Conservation (phyloP, 768 basidiomycete genomes). For the Phaeotremella skinneri region DNA sequence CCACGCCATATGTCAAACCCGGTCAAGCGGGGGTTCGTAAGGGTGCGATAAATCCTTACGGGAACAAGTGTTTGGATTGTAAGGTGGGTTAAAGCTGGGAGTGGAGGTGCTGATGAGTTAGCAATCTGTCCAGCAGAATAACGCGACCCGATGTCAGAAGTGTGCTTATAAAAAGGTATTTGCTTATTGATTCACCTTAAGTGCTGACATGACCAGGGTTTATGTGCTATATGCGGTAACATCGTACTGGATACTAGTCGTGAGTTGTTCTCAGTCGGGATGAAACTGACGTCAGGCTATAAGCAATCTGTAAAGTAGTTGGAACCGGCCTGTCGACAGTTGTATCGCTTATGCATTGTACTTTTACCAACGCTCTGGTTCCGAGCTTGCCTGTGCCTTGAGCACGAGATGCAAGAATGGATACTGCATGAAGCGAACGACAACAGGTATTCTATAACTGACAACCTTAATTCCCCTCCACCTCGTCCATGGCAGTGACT, state of each 20-base stretch:
- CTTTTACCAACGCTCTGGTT: too few relatives aligned
- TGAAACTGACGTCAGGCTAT: constrained; percentile 33
- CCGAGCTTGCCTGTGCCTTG: too few relatives aligned
- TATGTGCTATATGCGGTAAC: constrained; percentile 52
- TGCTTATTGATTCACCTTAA: too few relatives aligned
- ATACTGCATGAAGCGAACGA: too few relatives aligned
- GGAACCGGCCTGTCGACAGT: too few relatives aligned
- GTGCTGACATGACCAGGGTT: constrained; percentile 26
- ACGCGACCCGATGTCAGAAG: constrained; percentile 49
- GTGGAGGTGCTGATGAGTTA: constrained; percentile 9
- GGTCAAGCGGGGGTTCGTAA: constrained; percentile 13
- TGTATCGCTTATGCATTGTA: too few relatives aligned
- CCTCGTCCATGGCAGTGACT: constrained; percentile 47
- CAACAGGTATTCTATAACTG: too few relatives aligned
- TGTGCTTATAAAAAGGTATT: constrained; percentile 51
- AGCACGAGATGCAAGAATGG: too few relatives aligned
- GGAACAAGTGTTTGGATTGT: constrained; percentile 51
- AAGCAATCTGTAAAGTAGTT: constrained; percentile 44
- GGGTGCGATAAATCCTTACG: constrained; percentile 33
- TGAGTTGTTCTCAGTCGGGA: constrained; percentile 24
- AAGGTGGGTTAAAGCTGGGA: constrained; percentile 32
- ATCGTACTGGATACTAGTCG: constrained; percentile 44
- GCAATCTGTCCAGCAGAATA: constrained; percentile 41
- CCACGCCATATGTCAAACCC: constrained; percentile 40
- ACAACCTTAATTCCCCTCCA: constrained; percentile 29